A percentile compares a stretch with the other conserved stretches of the same genome.
Evolutionary conservation across 148 eudicot genomes (phyloP).

Genomic region (Rhododendron vialii): DNA sequence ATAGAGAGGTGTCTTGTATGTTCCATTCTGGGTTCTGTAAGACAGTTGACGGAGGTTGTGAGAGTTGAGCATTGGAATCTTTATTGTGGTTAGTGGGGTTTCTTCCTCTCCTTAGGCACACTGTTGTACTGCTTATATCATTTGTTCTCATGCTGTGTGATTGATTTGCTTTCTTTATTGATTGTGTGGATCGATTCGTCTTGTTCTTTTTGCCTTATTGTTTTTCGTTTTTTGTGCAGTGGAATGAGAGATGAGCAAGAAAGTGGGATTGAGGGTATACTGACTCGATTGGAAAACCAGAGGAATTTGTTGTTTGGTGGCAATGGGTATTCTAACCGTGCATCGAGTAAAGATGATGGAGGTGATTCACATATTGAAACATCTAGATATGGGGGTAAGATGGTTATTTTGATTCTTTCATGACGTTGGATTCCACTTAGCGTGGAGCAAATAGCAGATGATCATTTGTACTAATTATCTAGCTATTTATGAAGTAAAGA

Average conservation of each 20-base stretch:
- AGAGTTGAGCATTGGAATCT: background rate
- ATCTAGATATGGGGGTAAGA: conserved; percentile 43
- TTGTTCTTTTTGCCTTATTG: background rate
- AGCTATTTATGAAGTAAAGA: background rate
- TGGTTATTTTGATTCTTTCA: conserved; percentile 1
- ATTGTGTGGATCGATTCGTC: background rate
- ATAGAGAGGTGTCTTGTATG: background rate
- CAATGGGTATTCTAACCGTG: conserved; percentile 20
- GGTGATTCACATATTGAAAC: conserved; percentile 12
- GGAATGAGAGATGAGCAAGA: conserved; percentile 35
- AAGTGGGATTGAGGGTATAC: conserved; percentile 66
- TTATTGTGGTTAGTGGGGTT: background rate
- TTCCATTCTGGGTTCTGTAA: background rate
- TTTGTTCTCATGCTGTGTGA: background rate
- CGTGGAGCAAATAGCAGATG: background rate
- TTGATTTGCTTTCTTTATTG: background rate
- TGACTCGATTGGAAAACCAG: conserved; percentile 63
- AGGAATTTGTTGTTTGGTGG: conserved; percentile 50
- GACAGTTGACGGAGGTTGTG: background rate
- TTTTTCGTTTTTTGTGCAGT: conserved; percentile 23
- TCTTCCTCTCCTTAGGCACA: background rate
- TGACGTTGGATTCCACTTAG: background rate
- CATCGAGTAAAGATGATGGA: conserved; percentile 12
- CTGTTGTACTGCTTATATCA: background rate
- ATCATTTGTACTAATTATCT: background rate